Evolutionary conservation across 2,329 filamentous ascomycete species (phyloP).

Genomic region (Fusarium sp.): DNA sequence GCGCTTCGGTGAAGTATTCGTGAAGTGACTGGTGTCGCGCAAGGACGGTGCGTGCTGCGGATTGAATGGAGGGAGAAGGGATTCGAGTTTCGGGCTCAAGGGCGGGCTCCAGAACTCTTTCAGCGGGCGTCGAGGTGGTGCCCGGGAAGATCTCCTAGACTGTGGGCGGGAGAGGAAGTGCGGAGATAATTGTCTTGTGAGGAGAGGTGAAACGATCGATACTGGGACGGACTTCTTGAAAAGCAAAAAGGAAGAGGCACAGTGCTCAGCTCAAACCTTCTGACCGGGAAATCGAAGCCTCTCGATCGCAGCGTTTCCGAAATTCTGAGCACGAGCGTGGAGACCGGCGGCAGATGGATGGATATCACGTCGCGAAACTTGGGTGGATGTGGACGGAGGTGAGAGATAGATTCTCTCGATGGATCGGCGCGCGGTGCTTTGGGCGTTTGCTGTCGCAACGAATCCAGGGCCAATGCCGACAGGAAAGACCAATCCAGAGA

Average conservation of each 20-base stretch:
- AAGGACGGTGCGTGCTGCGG: constrained; percentile 49
- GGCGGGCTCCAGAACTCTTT: constrained; percentile 47
- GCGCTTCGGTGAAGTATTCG: constrained; percentile 55
- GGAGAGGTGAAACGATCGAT: constrained; percentile 52
- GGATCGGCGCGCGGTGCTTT: constrained; percentile 33
- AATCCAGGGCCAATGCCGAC: constrained; percentile 22
- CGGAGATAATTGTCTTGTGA: constrained; percentile 48
- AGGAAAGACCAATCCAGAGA: constrained; percentile 31
- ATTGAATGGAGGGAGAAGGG: constrained; percentile 44
- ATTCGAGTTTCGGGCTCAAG: constrained; percentile 44
- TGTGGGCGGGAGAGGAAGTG: constrained; percentile 46
- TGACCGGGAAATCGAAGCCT: constrained; percentile 36
- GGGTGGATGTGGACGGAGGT: constrained; percentile 20
- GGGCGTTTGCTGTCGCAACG: constrained; percentile 35
- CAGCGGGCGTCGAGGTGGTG: constrained; percentile 41
- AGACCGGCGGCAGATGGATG: constrained; percentile 11
- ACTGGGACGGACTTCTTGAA: constrained; percentile 49
- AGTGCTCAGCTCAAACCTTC: constrained; percentile 53
- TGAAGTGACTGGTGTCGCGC: constrained; percentile 52
- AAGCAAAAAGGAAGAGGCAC: constrained; percentile 52
- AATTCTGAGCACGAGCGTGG: constrained; percentile 22
- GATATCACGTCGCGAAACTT: constrained; percentile 36
- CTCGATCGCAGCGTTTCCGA: constrained; percentile 41
- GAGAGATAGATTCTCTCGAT: constrained; percentile 27
- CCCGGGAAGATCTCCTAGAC: constrained; percentile 44